Base-by-base conservation (phyloP, 2,329 filamentous ascomycete species). In the Daldinia sp. region DNA sequence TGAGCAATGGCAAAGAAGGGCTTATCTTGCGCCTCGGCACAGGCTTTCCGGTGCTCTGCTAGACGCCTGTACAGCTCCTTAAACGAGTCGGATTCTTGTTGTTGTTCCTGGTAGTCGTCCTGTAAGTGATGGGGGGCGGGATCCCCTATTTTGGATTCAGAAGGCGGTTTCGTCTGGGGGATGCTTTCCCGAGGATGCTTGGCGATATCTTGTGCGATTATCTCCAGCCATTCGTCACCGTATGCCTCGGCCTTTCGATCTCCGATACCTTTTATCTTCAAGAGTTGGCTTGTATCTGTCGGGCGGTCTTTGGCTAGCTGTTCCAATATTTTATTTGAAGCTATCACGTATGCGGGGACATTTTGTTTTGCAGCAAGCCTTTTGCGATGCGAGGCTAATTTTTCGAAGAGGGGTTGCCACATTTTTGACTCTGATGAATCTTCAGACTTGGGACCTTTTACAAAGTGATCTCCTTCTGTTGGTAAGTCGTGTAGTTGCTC, bases 211-310 rank as follows among this genome's bases (percentile, higher is more conserved):
- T 52, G 11, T 6, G 53, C 32, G 27, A 58, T 58, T 0, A 62
- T 43, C 4, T 17, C 21, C 2, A 62, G 35, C 60, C 60, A 54
- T 8, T 58, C 59, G 23, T 43, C 41, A 11, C 59, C 59, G 21
- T 41, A 62, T 32, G 11, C 10, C 10, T 37, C 15, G 6, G 6
- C 27, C 19, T 55, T 51, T 2, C 3, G 11, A 25, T 30, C 4
- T 9, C 43, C 41, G 34, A 62, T 19, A 1, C 54, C 59, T 2
- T 54, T 11, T 23, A 54, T 25, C 8, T 62, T 37, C 3, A 54
- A 21, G 15, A 62, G 49, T 11, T 58, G 39, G 4, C 3, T 37
- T 29, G 43, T 58, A 34, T 49, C 32, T 6, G n/a, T 29, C n/a
- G 53, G 48, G 11, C 59, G 53, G 5, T 27, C 3, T 17, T 8